Evolutionary conservation across 1,284 basidiomycete genomes (phyloP), one percentile per base, ranked within the genome.

Genomic region (Tylopilus sp.): DNA sequence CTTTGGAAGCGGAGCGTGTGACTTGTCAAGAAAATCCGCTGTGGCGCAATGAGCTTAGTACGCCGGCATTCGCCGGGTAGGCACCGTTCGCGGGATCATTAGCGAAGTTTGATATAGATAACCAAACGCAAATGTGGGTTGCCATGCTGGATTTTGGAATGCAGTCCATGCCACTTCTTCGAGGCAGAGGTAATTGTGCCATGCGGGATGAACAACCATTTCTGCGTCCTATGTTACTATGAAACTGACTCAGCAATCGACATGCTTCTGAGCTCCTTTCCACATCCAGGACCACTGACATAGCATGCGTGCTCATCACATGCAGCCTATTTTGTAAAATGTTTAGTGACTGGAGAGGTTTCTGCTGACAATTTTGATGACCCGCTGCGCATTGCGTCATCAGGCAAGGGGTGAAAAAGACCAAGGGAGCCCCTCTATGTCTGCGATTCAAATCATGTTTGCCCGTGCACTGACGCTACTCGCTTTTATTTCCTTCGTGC

Each of bases 341-440:
- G n/a, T 13, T 24, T 26, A 29, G 37, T 39, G 36, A 43, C 24
- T 20, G 6, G 11, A 26, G 5, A 19, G 3, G 5, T 25, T 42
- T 33, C 10, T 33, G 3, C 36, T 8, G 40, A 42, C 32, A 17
- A 20, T 5, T 22, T 32, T 22, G 17, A 33, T 36, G 32, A 42
- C 35, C 17, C 7, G 17, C 68, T 64, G 61, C 53, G 66, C 61
- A 70, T 70, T 69, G 68, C 65, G 62, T 69, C 67, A 65, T 64
- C 8, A 14, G 41, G 43, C 22, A n/a, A 52, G 40, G 33, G 24
- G 31, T 46, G 10, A 37, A 32, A 9, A 17, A n/a, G 15, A 40
- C 39, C 24, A 15, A 17, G 15, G 6, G 22, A 15, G 5, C n/a
- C 5, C 22, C 31, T 35, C 7, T 47, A 15, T 19, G 5, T 37